Evolutionary conservation across 352 stramenopile species (phyloP).

Genomic region (Globisporangium paddicum): DNA sequence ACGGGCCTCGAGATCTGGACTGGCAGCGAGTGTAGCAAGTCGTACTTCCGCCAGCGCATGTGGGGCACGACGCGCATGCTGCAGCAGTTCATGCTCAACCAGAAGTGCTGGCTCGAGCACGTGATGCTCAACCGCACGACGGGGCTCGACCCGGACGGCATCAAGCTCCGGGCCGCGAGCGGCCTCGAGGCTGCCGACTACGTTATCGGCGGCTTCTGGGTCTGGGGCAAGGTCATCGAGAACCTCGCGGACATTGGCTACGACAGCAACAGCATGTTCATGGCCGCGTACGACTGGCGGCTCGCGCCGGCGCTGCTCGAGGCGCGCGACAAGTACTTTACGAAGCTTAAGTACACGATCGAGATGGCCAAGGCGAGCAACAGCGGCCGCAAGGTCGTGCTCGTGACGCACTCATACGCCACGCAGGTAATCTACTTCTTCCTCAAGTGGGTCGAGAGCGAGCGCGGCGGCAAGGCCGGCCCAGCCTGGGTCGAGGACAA

Average conservation of each 20-base stretch:
- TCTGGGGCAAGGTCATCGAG: constrained; percentile 91
- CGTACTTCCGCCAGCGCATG: constrained; percentile 91
- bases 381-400: constrained; percentile 82
- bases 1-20: constrained; percentile 94
- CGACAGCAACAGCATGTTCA: constrained; percentile 88
- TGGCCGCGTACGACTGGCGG: constrained; percentile 86
- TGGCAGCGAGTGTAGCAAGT: constrained; percentile 79
- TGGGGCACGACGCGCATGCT: constrained; percentile 90
- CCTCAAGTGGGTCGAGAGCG: constrained; percentile 92
- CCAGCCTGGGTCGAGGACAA: constrained; percentile 92
- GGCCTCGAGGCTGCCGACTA: constrained; percentile 93
- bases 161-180: constrained; percentile 73
- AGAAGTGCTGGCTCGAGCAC: constrained; percentile 92
- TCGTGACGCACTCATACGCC: constrained; percentile 93
- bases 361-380: constrained; percentile 82
- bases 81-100: constrained; percentile 86
- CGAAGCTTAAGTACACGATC: constrained; percentile 91
- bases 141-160: constrained; percentile 84
- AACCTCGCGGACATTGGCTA: constrained; percentile 92
- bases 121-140: constrained; percentile 89
- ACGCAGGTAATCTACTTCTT: constrained; percentile 93
- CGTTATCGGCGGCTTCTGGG: constrained; percentile 93
- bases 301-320: constrained; percentile 72
- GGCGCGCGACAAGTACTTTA: constrained; percentile 86
- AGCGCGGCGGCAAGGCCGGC: constrained; percentile 79